Evolutionary conservation across 192 early-diverging fungal species (phyloP).

Genomic region (Podochytrium sp.): DNA sequence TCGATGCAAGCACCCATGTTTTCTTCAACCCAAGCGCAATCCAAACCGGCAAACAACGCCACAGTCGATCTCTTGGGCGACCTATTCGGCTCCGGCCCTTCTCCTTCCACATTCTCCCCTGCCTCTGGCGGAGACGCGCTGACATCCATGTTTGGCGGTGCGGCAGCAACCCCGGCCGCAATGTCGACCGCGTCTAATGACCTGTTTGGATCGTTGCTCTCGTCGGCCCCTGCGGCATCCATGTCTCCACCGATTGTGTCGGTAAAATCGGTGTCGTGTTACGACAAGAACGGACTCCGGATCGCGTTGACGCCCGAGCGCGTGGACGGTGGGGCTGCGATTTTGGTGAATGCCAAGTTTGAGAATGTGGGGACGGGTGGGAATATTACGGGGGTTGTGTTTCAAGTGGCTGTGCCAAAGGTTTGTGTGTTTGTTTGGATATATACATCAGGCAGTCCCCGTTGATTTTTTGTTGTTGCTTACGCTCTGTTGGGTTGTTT

Average conservation of each 20-base stretch:
- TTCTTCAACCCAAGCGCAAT: neutral
- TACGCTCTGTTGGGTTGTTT: neutral
- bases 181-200: conserved; percentile 17
- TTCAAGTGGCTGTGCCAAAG: conserved; percentile 95
- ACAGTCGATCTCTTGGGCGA: conserved; percentile 55
- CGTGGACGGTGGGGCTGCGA: conserved; percentile 58
- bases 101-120: conserved; percentile 35
- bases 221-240: conserved; percentile 43
- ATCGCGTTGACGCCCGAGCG: conserved; percentile 78
- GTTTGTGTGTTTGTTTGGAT: conserved; percentile 26
- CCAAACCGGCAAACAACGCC: conserved; percentile 1
- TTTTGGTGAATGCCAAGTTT: conserved; percentile 75
- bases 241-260: conserved; percentile 28
- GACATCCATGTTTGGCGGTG: neutral
- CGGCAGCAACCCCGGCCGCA: neutral
- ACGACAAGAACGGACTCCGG: conserved; percentile 77
- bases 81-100: conserved; percentile 51
- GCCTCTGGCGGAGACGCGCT: neutral
- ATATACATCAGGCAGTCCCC: no score
- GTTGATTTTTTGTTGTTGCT: conserved; percentile 15
- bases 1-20: no score
- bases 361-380: conserved; percentile 58
- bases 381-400: conserved; percentile 65
- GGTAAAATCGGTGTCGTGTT: conserved; percentile 60
- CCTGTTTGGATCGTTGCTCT: conserved; percentile 70